These are phyloP conservation scores for Nothomitra cinnamomea DNA, from an alignment of 2,329 filamentous ascomycete species.

Conservation along the genomic window DNA sequence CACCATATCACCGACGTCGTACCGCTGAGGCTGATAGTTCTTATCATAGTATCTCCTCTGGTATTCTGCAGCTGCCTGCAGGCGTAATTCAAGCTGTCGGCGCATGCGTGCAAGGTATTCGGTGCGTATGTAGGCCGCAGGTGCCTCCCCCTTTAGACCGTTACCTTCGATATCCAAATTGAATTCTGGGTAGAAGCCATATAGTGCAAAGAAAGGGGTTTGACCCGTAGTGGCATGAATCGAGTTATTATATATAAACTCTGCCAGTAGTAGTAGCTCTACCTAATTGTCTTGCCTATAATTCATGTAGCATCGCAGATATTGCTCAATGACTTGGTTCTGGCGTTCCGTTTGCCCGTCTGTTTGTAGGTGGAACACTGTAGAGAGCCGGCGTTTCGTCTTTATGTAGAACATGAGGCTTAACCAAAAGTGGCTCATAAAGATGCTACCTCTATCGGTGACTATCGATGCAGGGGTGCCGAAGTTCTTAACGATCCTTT, in stretches of 20 bases:
- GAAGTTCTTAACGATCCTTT: slow-evolving; percentile 11
- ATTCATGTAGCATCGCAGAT: slow-evolving; percentile 9
- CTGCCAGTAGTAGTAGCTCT: slow-evolving; percentile 6
- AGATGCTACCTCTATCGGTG: slow-evolving; percentile 13
- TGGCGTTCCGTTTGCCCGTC: slow-evolving; percentile 10
- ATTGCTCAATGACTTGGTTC: slow-evolving; percentile 8
- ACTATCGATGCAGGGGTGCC: slow-evolving; percentile 10
- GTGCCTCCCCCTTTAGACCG: background rate
- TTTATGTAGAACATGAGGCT: slow-evolving; percentile 5
- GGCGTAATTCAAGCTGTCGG: background rate
- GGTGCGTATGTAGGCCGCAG: background rate
- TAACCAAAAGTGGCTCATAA: slow-evolving; percentile 8
- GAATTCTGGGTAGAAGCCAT: slow-evolving; percentile 7
- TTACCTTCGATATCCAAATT: slow-evolving; percentile 3
- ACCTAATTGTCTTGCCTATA: slow-evolving; percentile 12
- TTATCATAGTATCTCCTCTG: slow-evolving; percentile 3
- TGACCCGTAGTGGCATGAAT: slow-evolving; percentile 8
- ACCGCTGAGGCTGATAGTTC: background rate
- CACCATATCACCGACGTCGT: background rate
- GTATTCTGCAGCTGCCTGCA: background rate
- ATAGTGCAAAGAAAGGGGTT: slow-evolving; percentile 10
- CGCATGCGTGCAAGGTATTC: background rate
- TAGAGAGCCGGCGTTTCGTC: background rate
- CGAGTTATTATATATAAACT: slow-evolving; percentile 11
- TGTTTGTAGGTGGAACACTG: slow-evolving; percentile 7